phyloP scores from a whole-genome alignment of 331 rosid species.

The Quercus lobata region DNA sequence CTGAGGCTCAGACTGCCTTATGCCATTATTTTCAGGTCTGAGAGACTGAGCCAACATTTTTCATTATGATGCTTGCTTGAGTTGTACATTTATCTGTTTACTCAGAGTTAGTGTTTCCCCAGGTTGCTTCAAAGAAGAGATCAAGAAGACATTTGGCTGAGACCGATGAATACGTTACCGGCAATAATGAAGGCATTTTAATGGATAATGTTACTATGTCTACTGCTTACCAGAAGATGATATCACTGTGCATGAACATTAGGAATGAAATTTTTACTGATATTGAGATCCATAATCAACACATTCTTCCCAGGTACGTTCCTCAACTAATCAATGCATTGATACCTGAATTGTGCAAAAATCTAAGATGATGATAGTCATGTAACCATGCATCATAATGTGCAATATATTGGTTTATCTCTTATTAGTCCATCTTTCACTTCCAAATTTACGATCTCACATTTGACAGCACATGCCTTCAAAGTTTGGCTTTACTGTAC shows the following conservation, averaged over 20 bases:
- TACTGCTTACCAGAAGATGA: constrained; percentile 91
- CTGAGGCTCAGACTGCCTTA: constrained; percentile 83
- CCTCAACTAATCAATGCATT: neutral
- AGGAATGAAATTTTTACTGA: constrained; percentile 76
- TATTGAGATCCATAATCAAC: constrained; percentile 86
- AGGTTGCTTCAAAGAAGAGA: constrained; percentile 96
- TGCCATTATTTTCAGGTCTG: constrained; percentile 97
- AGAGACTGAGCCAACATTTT: constrained; percentile 1
- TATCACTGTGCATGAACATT: constrained; percentile 61
- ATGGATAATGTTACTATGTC: constrained; percentile 56
- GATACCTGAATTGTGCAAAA: neutral
- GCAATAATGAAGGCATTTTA: constrained; percentile 59
- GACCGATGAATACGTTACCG: constrained; percentile 84
- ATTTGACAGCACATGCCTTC: neutral
- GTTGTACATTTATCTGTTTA: constrained; percentile 16
- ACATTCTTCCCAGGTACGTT: constrained; percentile 91
- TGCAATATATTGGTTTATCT: neutral
- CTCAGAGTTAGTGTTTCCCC: constrained; percentile 26
- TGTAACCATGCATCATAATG: neutral
- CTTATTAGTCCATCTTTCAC: neutral
- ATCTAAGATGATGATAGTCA: neutral
- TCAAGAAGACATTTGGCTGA: constrained; percentile 82
- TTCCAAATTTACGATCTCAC: neutral
- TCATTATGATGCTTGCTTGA: constrained; percentile 10
- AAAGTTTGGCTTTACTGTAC: neutral